Base-by-base conservation (phyloP, 208 protist genomes). In the Acanthamoeba royreba region DNA sequence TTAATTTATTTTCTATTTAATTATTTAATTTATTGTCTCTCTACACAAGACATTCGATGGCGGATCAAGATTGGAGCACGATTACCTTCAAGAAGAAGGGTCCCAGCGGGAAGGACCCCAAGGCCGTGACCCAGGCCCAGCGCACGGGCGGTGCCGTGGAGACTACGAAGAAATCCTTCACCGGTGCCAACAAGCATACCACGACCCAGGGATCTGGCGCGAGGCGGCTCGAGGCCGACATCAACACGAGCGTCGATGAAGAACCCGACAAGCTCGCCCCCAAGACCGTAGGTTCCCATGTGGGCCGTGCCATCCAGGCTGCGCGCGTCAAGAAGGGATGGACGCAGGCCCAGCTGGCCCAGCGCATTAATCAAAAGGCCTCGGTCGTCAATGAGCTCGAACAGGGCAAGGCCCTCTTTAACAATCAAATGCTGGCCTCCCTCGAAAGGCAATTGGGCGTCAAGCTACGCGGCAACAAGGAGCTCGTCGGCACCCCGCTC, bases 281-380 rank as follows among this genome's bases (percentile, higher is more conserved):
- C 46, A 88, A 88, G 81, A 88, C 45, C 8, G 81, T 88, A 49
- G 45, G 47, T 61, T 31, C 47, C 7, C n/a, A 88, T 31, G 47
- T 66, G 42, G 81, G 47, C 5, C 45, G 45, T 35, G 81, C 81
- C 46, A 88, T 88, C 31, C 81, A 88, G 52, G 15, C 45, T 28
- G 81, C 81, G 0, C 81, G 81, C 2, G 47, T 43, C 8, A 49
- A 42, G 11, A 88, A 88, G 52, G 81, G 81, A 4, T 63, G 35
- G 81, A 88, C 81, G 45, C 81, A 88, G 35, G 52, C 45, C 28
- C 47, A 88, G 52, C 46, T 88, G 25, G 81, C 52, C 47, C 81
- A 88, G 81, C 45, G 81, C n/a, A 55, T 88, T 15, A 88, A 88
- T n/a, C 47, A 88, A 38, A 88, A 88, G 81, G 33, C 81, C 22